Evolutionary conservation across 208 protist species (phyloP), one percentile per base, ranked within the genome.

Genomic region (Crithidia fasciculata): DNA sequence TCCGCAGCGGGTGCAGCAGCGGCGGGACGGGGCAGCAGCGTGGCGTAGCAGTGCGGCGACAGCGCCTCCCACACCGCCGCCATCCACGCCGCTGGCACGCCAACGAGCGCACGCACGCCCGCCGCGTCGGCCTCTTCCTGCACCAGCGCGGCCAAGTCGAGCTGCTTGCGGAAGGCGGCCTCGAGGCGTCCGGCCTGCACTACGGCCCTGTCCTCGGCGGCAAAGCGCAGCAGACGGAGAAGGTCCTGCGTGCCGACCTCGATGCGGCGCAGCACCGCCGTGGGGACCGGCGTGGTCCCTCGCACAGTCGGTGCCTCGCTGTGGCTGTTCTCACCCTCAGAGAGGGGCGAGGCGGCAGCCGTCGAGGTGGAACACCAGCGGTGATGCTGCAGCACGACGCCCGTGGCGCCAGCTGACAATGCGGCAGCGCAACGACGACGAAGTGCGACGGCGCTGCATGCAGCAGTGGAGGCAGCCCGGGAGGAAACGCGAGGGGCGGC

Each of bases 11-110:
- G 5, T 50, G 15, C 54, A 16, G 49, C 8, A 12, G 16, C 47
- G 19, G 47, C 3, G 5, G 44, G 10, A 39, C 50, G 12, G 5
- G 4, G 18, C 13, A n/a, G 8, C 18, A 10, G 10, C 13, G 37
- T 60, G 45, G 74, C 62, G 61, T 69, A 68, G 67, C 74, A 79
- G 61, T 79, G 60, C 5, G 43, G 60, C 18, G 41, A 58, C 19
- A 79, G 54, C 10, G 28, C 44, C n/a, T 28, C 60, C 74, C 74
- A 79, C 28, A 74, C 47, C 7, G 74, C 66, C 44, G 52, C 18
- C 59, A 60, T 28, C 64, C 64, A 69, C 53, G 64, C 3, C 39
- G 28, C 1, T 5, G 64, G 64, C 6, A 69, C 40, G 9, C 10
- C 28, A 18, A 39, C 12, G 12, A 28, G 57, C 8, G 6, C 6